These are phyloP conservation scores for Lachnellula cervina DNA, from an alignment of 2,329 filamentous ascomycete genomes.

Conservation along the genomic window DNA sequence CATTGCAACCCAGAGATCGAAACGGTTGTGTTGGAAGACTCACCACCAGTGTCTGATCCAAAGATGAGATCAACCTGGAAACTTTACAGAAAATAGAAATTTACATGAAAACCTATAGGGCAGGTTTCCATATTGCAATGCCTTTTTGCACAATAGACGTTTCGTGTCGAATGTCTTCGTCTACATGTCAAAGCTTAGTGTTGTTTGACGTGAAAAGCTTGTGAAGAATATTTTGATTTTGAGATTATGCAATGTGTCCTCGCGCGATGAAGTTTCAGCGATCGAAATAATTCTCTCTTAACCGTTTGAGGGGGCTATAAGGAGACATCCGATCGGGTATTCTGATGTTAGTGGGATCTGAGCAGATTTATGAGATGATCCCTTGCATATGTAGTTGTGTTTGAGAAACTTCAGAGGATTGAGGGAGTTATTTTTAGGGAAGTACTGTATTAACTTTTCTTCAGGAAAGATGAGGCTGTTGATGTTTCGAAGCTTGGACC, in stretches of 20 bases:
- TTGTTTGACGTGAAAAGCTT: neutral
- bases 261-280: neutral
- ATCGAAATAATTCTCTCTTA: neutral
- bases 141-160: neutral
- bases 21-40: neutral
- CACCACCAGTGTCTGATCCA: neutral
- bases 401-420: neutral
- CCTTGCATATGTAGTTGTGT: neutral
- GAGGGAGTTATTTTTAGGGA: slow-evolving; percentile 1
- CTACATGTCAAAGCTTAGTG: neutral
- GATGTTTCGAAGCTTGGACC: slow-evolving; percentile 22
- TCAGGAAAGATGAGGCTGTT: slow-evolving; percentile 15
- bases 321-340: neutral
- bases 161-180: neutral
- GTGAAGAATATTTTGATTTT: neutral
- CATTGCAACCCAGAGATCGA: neutral
- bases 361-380: neutral
- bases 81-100: neutral
- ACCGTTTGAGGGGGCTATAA: neutral
- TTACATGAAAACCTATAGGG: neutral
- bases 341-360: neutral
- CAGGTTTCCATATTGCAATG: neutral
- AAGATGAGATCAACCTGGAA: neutral
- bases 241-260: neutral
- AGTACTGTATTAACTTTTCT: neutral